Conservation (phyloP, 176 grass and related monocot species). For the Bothriochloa decipiens region DNA sequence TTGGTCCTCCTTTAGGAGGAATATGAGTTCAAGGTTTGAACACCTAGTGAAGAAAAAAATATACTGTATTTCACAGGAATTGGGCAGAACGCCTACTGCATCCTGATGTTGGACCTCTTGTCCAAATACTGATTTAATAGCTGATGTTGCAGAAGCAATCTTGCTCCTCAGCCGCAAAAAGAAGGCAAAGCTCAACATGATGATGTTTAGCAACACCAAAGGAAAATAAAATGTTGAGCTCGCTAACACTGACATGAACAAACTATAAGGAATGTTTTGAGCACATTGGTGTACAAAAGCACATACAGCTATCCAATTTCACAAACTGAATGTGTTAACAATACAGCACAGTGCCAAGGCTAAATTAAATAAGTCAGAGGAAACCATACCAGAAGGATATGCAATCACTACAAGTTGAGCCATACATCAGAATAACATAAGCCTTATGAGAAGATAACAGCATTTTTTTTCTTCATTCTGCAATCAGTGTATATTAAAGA, state of each 20-base stretch:
- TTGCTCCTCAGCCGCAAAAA: slow-evolving; percentile 72
- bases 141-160: slow-evolving; percentile 92
- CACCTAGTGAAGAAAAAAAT: too few species aligned
- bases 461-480: background rate
- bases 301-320: background rate
- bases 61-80: slow-evolving; percentile 19
- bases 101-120: slow-evolving; percentile 76
- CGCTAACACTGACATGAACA: background rate
- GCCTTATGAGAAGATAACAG: background rate
- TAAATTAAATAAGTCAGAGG: background rate
- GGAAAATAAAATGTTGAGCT: background rate
- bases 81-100: slow-evolving; percentile 58
- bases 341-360: background rate
- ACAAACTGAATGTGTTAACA: slow-evolving; percentile 10
- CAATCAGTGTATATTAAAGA: background rate
- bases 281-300: slow-evolving; percentile 1
- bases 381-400: slow-evolving; percentile 5
- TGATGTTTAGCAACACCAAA: background rate
- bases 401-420: background rate
- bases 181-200: background rate
- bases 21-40: slow-evolving; percentile 14
- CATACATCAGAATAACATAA: background rate
- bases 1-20: slow-evolving; percentile 67
- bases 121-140: slow-evolving; percentile 97
- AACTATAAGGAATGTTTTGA: slow-evolving; percentile 3